phyloP scores from a whole-genome alignment of 2,329 filamentous ascomycete genomes.

The Sclerotinia nivalis region DNA sequence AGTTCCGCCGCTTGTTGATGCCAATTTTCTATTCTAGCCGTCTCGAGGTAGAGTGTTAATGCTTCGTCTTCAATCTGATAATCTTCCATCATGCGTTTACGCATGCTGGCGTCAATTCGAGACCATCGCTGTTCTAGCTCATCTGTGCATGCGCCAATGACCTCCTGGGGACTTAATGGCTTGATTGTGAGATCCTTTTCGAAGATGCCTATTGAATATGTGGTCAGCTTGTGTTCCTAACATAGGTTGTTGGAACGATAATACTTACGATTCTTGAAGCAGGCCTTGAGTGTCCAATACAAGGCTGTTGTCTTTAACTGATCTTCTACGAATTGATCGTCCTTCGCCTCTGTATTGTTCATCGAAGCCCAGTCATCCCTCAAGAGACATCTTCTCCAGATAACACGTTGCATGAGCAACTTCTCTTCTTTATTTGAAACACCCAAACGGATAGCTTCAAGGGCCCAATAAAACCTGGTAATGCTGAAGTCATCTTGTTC shows the following conservation, averaged over 20 bases:
- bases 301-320: slow-evolving; percentile 66
- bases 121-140: slow-evolving; percentile 61
- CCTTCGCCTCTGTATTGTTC: slow-evolving; percentile 74
- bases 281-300: slow-evolving; percentile 65
- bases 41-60: slow-evolving; percentile 65
- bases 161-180: slow-evolving; percentile 54
- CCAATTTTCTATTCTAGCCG: slow-evolving; percentile 72
- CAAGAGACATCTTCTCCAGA: slow-evolving; percentile 86
- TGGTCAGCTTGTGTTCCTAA: slow-evolving; percentile 27
- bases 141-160: slow-evolving; percentile 61
- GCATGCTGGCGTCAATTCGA: slow-evolving; percentile 61
- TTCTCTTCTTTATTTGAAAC: slow-evolving; percentile 57
- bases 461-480: slow-evolving; percentile 65
- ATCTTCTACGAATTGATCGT: slow-evolving; percentile 66
- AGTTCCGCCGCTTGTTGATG: slow-evolving; percentile 46
- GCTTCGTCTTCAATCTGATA: slow-evolving; percentile 71
- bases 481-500: slow-evolving; percentile 50
- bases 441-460: slow-evolving; percentile 48
- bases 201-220: slow-evolving; percentile 41
- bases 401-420: slow-evolving; percentile 57
- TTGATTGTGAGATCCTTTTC: slow-evolving; percentile 47
- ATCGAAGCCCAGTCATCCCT: slow-evolving; percentile 81
- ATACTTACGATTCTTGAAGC: slow-evolving; percentile 61
- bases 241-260: slow-evolving; percentile 33
- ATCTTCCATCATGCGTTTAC: slow-evolving; percentile 67